Evolutionary conservation across 176 grass and related monocot species (phyloP), one percentile per base, ranked within the genome.

Genomic region (sorghum (Sorghum bicolor)): DNA sequence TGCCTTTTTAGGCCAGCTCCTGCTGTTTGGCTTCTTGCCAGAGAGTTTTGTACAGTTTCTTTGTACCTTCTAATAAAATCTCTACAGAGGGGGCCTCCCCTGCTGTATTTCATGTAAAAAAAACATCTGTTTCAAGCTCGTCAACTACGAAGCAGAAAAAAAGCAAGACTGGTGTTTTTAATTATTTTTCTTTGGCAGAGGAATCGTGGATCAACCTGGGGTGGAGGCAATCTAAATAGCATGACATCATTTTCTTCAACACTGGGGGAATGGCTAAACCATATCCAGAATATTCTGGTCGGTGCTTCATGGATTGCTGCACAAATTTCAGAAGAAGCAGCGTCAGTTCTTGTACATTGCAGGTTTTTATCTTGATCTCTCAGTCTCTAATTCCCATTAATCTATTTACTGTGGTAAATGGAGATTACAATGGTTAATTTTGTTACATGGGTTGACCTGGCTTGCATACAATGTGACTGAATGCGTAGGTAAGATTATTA

Each of bases 261-360:
- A 6, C 88, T 98, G 20, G 93, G 93, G 61, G 96, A 94, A 74
- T 98, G 96, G 96, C 72, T 98, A 69, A 98, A 86, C 73, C 96
- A 98, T 94, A 83, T 98, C 74, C 96, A 98, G 68, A 98, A 89
- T 64, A 80, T 98, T 82, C 84, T 98, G 60, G 89, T 92, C 78
- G 93, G 96, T 79, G 91, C 96, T 87, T 94, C 96, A 73, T 98
- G 96, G 96, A 95, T 98, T 95, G 93, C 96, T 85, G 93, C 93
- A 28, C 93, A 94, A 70, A 80, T 98, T 55, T 83, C 85, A 13
- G 70, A 90, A 75, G 93, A 98, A 90, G 89, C 91, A 36, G 87
- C 96, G 34, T 95, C 96, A 53, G 96, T 98, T 93, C 93, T 98
- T 32, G 87, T 94, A 40, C 96, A 98, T 88, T 98, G 96, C 96